Evolutionary conservation across 2,329 filamentous ascomycete species (phyloP), one percentile per base, ranked within the genome.

Genomic region (Epichloe amarillans): DNA sequence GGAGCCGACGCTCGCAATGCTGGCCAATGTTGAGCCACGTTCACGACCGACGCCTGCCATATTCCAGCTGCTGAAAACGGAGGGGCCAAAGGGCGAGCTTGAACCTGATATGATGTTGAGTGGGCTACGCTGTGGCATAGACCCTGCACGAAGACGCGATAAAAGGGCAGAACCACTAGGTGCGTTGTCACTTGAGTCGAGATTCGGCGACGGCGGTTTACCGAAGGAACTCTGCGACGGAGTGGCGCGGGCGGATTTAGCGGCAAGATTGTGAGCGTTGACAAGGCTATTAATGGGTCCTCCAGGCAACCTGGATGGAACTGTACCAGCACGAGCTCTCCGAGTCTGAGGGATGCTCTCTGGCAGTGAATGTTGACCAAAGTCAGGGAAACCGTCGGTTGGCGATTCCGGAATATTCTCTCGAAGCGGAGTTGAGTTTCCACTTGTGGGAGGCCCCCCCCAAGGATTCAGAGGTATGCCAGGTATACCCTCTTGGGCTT

Each of bases 361-460:
- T 56, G 84, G 78, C 8, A 83, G 76, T 41, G 85, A 77, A 41
- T 86, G 76, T 59, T 83, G 80, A 56, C 85, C 79, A 64, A 95
- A 88, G 67, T 95, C 90, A 52, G 93, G 90, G 61, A 97, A 97
- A 58, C 87, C 91, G 71, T 96, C 91, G 57, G 86, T 93, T 35
- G 93, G 93, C 37, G 91, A 96, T 70, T 98, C 93, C 56, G 91
- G 90, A 54, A 98, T 97, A 57, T 91, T 96, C 72, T 97, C 93
- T 62, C 93, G 88, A 48, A 98, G 79, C 59, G 93, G 93, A 41
- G 91, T 96, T 19, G 91, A 96, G 68, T 95, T 91, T 57, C 91
- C 93, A 66, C 91, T 96, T 51, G 91, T 95, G 46, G 93, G 91
- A 57, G 93, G 91, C 89, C 93, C 93, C 75, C 89, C 89, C 93